phyloP scores from a whole-genome alignment of 148 eudicot species.

The Pharnaceum exiguum region DNA sequence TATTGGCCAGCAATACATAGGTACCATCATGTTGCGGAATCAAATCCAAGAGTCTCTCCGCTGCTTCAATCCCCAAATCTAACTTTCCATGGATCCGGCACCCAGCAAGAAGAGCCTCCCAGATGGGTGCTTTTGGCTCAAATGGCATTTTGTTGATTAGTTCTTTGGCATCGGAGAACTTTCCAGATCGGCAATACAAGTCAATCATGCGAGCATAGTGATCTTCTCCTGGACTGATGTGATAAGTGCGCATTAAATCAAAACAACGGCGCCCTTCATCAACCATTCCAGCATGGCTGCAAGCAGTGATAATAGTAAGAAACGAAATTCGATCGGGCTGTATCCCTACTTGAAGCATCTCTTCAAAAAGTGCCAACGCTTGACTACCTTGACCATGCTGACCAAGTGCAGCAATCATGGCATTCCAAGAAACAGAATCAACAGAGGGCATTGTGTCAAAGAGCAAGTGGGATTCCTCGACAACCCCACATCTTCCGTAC shows the following conservation, averaged over 20 bases:
- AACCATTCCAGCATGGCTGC: constrained; percentile 63
- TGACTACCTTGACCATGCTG: constrained; percentile 54
- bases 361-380: constrained; percentile 45
- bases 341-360: constrained; percentile 45
- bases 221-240: constrained; percentile 53
- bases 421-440: constrained; percentile 68
- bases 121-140: constrained; percentile 44
- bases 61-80: constrained; percentile 53
- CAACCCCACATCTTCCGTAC: constrained; percentile 61
- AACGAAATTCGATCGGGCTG: constrained; percentile 51
- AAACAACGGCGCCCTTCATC: constrained; percentile 45
- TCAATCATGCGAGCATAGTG: constrained; percentile 59
- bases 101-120: constrained; percentile 63
- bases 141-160: constrained; percentile 42
- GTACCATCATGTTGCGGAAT: constrained; percentile 56
- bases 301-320: constrained; percentile 56
- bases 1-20: constrained; percentile 50
- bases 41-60: constrained; percentile 38
- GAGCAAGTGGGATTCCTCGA: constrained; percentile 33
- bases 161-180: constrained; percentile 49
- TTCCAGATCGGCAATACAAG: constrained; percentile 56
- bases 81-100: constrained; percentile 47
- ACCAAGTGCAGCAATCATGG: constrained; percentile 60
- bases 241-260: constrained; percentile 36
- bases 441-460: constrained; percentile 45